Conservation (phyloP, 2,329 filamentous ascomycete genomes). For the Trichoderma atroviride region DNA sequence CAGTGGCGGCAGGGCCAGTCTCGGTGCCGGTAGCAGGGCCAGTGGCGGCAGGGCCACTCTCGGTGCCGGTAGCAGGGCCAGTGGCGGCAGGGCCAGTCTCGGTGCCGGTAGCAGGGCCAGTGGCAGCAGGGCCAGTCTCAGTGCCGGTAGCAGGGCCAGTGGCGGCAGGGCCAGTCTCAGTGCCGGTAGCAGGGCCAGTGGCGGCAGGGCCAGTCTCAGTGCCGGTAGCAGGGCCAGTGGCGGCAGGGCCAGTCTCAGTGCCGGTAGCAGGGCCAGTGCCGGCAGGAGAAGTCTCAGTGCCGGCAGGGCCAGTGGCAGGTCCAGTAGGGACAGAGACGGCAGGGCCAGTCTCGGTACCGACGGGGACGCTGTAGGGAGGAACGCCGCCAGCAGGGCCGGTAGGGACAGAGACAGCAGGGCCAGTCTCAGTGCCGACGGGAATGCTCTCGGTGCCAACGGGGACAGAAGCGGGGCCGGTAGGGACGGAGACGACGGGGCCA, state of each 20-base stretch:
- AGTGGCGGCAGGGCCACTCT: slow-evolving; percentile 17
- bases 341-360: slow-evolving; percentile 37
- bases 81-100: slow-evolving; percentile 41
- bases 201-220: slow-evolving; percentile 22
- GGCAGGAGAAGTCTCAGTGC: slow-evolving; percentile 4
- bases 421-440: not conserved
- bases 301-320: slow-evolving; percentile 22
- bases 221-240: slow-evolving; percentile 28
- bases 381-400: not conserved
- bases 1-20: slow-evolving; percentile 10
- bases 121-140: slow-evolving; percentile 24
- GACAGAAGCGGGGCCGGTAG: slow-evolving; percentile 28
- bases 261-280: slow-evolving; percentile 28
- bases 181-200: slow-evolving; percentile 22
- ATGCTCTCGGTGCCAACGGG: not conserved
- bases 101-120: not conserved
- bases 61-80: slow-evolving; percentile 3
- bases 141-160: too few species aligned
- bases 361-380: not conserved
- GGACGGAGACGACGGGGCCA: slow-evolving; percentile 21
- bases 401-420: not conserved
- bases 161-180: not conserved
- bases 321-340: too few species aligned
- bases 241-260: not conserved
- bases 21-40: slow-evolving; percentile 27